These are phyloP conservation scores for Symmetrospora coprosmae DNA, from an alignment of 768 basidiomycete genomes.

Conservation along the genomic window DNA sequence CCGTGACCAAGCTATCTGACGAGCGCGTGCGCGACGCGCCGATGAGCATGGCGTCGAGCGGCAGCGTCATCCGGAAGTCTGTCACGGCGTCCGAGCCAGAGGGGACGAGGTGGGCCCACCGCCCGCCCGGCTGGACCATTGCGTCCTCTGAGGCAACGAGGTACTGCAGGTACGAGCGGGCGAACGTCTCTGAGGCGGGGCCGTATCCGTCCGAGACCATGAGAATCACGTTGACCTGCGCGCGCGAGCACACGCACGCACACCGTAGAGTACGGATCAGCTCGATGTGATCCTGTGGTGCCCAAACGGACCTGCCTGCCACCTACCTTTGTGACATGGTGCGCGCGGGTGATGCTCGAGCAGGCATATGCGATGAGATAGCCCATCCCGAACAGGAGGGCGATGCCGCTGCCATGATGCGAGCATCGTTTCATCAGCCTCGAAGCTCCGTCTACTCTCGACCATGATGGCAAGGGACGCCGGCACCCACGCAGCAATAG, in stretches of 20 bases:
- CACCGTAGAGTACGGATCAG: too few relatives aligned
- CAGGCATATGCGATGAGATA: conserved; percentile 1
- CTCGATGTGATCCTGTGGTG: too few relatives aligned
- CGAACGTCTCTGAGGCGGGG: conserved; percentile 22
- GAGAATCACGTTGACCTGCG: conserved; percentile 25
- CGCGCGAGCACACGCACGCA: background rate
- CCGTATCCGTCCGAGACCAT: conserved; percentile 25
- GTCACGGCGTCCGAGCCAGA: background rate
- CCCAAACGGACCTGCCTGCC: background rate
- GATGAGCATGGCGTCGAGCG: conserved; percentile 32
- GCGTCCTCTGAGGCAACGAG: background rate
- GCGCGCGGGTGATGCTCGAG: background rate
- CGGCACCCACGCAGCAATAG: too few relatives aligned
- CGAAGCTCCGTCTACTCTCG: background rate
- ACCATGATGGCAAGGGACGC: too few relatives aligned
- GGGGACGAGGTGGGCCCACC: conserved; percentile 18
- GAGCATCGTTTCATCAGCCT: background rate
- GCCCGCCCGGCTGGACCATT: background rate
- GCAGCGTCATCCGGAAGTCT: conserved; percentile 20
- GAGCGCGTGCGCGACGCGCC: conserved; percentile 28
- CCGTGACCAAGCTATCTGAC: conserved; percentile 24
- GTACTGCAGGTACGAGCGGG: conserved; percentile 20
- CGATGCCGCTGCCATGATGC: background rate
- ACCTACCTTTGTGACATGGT: conserved; percentile 6
- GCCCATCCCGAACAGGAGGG: background rate